These are phyloP conservation scores for Eurotiales sp. DNA, from an alignment of 2,329 filamentous ascomycete genomes.

Conservation along the genomic window DNA sequence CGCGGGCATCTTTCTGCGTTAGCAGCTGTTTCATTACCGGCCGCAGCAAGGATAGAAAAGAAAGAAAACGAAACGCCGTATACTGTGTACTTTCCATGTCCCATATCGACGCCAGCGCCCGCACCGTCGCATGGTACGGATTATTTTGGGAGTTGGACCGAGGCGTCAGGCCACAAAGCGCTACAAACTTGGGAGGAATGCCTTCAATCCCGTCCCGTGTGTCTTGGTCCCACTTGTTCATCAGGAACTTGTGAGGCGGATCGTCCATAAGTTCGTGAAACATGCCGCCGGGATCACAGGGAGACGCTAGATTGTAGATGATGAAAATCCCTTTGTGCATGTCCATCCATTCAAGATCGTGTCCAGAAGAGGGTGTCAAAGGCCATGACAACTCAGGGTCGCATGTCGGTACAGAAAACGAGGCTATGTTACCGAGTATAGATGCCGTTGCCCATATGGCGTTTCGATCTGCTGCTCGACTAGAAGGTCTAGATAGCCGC, in stretches of 20 bases:
- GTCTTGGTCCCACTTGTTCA: constrained; percentile 3
- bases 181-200: neutral
- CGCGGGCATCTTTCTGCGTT: constrained; percentile 49
- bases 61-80: constrained; percentile 9
- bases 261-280: neutral
- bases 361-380: constrained; percentile 24
- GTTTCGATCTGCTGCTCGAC: constrained; percentile 1
- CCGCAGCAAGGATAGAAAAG: constrained; percentile 15
- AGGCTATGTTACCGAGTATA: constrained; percentile 7
- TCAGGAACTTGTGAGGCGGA: neutral
- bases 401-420: neutral
- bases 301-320: constrained; percentile 49
- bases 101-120: constrained; percentile 1
- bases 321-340: constrained; percentile 53
- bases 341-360: constrained; percentile 56
- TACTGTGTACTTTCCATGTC: constrained; percentile 16
- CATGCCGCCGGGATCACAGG: neutral
- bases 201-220: constrained; percentile 2
- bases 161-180: constrained; percentile 42
- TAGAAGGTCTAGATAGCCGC: neutral
- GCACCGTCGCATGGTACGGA: constrained; percentile 11
- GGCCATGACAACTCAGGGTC: constrained; percentile 8
- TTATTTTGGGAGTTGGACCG: constrained; percentile 37
- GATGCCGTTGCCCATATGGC: constrained; percentile 5
- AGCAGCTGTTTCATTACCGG: constrained; percentile 43